Base-by-base conservation (phyloP, 305 asterid genomes). In the Fraxinus floribunda region DNA sequence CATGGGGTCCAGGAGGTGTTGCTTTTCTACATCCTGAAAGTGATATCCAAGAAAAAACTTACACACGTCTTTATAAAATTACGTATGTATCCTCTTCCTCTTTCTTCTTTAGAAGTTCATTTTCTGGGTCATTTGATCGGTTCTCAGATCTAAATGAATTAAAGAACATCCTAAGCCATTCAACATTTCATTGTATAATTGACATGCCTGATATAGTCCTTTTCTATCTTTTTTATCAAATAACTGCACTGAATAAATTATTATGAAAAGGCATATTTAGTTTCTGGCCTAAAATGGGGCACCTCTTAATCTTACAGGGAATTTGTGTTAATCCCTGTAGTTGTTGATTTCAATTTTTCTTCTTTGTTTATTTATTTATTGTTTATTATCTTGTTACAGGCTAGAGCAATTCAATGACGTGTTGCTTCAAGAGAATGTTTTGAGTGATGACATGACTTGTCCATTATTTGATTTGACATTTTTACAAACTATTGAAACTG, bases 1-100 rank as follows among this genome's bases (percentile, higher is more conserved):
- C 98, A 7, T 96, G 99, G 99, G 99, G 99, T 79, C 92, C 93
- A 1, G 99, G 99, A 79, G 98, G 99, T 79, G 98, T 93, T 86
- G 98, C 99, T 82, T 96, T 96, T 85, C 95, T 96, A 82, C 89
- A 93, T 78, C 99, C 99, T 39, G 86, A 85, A 81, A 89, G 92
- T 85, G 87, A 85, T 85, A 72, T 29, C 76, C 84, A 87, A 77
- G 99, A 94, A 82, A 92, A 91, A 89, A 81, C 95, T 80, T 78
- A 88, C 88, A 18, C 91, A 90, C 88, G 97, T 92, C 84, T 96
- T 74, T 92, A 96, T 85, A 94, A 88, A 91, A 96, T 96, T 80
- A 92, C 98, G 99, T 96, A 93, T 7, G 95, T 82, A 44, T n/a
- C 83, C 74, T 41, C 79, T 22, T 82, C 80, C 72, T 29, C 22